A percentile compares a stretch with the other conserved stretches of the same genome.
These are phyloP conservation scores for Secale cereale DNA, from an alignment of 176 grass and related monocot genomes.

Conservation along the genomic window DNA sequence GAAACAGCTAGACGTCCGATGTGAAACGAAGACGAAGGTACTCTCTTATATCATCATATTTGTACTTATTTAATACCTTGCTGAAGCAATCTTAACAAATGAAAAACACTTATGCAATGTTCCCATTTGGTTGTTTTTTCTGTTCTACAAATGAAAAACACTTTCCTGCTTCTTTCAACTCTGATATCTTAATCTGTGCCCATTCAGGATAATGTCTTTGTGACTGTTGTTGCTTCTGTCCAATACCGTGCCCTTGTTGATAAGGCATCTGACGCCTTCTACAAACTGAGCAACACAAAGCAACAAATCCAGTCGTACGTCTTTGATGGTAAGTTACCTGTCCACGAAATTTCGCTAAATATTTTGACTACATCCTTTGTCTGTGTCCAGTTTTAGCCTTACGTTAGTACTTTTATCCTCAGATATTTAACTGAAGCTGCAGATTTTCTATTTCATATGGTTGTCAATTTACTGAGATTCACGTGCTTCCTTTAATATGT, in stretches of 20 bases:
- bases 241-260: constrained; percentile 74
- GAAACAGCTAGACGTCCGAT: constrained; percentile 70
- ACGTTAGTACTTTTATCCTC: neutral
- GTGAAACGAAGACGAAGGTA: constrained; percentile 87
- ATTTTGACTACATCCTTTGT: neutral
- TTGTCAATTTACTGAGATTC: neutral
- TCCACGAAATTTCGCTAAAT: neutral
- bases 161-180: constrained; percentile 8
- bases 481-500: neutral
- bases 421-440: neutral
- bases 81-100: neutral
- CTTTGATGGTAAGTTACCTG: constrained; percentile 60
- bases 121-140: neutral
- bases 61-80: neutral
- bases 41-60: neutral
- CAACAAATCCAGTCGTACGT: constrained; percentile 84
- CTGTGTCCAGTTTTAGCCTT: neutral
- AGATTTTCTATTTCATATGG: neutral
- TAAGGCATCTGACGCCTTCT: constrained; percentile 77
- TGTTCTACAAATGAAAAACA: neutral
- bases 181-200: neutral
- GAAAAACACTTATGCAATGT: neutral
- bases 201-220: constrained; percentile 86
- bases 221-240: constrained; percentile 82
- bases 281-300: constrained; percentile 69